A percentile compares a stretch with the other conserved stretches of the same genome.
phyloP scores from a whole-genome alignment of 1,139 yeast species.

The Geotrichum aggregatum region DNA sequence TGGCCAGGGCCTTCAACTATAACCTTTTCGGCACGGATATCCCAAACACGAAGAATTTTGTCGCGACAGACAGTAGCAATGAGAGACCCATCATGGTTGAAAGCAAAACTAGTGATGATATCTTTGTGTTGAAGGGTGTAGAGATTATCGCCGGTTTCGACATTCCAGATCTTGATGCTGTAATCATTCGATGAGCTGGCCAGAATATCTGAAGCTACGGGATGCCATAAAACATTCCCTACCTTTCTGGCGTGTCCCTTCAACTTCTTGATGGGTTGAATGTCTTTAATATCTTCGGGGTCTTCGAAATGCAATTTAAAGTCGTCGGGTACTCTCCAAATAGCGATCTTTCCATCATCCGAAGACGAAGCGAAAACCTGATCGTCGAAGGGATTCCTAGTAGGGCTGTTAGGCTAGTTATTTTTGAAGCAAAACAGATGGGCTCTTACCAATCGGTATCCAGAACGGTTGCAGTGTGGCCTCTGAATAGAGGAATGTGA shows the following conservation, averaged over 20 bases:
- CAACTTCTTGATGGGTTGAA: constrained; percentile 63
- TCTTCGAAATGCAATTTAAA: constrained; percentile 51
- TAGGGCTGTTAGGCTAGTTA: not conserved
- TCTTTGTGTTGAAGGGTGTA: constrained; percentile 81
- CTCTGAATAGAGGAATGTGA: constrained; percentile 85
- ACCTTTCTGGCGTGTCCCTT: constrained; percentile 90
- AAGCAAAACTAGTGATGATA: constrained; percentile 82
- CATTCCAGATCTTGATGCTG: constrained; percentile 85
- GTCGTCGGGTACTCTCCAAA: constrained; percentile 83
- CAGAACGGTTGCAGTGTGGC: constrained; percentile 90
- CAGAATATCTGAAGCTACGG: constrained; percentile 76
- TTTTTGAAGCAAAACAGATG: constrained; percentile 19
- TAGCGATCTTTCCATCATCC: constrained; percentile 82
- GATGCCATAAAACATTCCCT: constrained; percentile 89
- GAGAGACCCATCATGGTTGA: constrained; percentile 81
- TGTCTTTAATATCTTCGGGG: constrained; percentile 62
- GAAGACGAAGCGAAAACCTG: constrained; percentile 76
- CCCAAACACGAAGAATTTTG: constrained; percentile 87
- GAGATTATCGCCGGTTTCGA: constrained; percentile 66
- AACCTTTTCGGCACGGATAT: constrained; percentile 67
- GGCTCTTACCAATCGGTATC: constrained; percentile 68
- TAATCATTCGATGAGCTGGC: constrained; percentile 91
- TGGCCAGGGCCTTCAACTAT: constrained; percentile 86
- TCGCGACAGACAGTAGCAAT: constrained; percentile 92
- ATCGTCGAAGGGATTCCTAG: constrained; percentile 71